Evolutionary conservation across 2,329 filamentous ascomycete species (phyloP).

Genomic region (Cladosporium sp.): DNA sequence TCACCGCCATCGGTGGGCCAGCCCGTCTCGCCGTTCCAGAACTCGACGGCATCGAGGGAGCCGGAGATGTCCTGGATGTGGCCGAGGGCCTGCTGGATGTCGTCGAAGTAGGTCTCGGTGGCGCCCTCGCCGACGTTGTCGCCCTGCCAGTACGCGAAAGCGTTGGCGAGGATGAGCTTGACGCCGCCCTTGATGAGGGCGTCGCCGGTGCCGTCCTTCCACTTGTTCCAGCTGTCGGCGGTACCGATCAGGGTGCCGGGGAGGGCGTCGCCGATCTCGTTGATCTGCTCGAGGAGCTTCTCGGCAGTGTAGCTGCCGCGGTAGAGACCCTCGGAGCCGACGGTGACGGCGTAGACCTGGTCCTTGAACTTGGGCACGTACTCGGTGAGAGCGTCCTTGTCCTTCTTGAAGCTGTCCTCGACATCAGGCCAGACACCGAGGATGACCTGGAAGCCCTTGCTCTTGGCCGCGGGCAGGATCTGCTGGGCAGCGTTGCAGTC

Average conservation of each 20-base stretch:
- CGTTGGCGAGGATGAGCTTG: conserved; percentile 62
- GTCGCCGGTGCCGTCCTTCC: conserved; percentile 63
- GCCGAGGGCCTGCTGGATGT: conserved; percentile 59
- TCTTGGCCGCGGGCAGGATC: conserved; percentile 62
- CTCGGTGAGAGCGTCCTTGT: conserved; percentile 55
- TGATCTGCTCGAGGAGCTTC: conserved; percentile 58
- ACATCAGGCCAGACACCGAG: conserved; percentile 67
- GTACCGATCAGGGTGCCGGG: conserved; percentile 59
- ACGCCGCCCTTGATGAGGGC: conserved; percentile 57
- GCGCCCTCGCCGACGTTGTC: conserved; percentile 49
- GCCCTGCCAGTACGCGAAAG: conserved; percentile 71
- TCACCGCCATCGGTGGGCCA: conserved; percentile 62
- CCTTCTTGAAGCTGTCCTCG: conserved; percentile 57
- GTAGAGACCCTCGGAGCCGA: conserved; percentile 68
- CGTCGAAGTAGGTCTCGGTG: conserved; percentile 61
- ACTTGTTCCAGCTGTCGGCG: conserved; percentile 72
- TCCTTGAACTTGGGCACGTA: conserved; percentile 50
- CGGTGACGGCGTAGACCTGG: conserved; percentile 64
- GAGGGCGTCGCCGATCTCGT: conserved; percentile 55
- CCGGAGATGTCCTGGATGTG: conserved; percentile 60
- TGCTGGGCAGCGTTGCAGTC: conserved; percentile 62
- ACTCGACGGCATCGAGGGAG: conserved; percentile 51
- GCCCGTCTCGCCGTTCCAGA: conserved; percentile 67
- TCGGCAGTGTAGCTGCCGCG: conserved; percentile 62
- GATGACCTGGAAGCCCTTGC: conserved; percentile 63